A percentile compares a stretch with the other conserved stretches of the same genome.
phyloP scores from a whole-genome alignment of 352 stramenopile species.

The Discostella stelligera region DNA sequence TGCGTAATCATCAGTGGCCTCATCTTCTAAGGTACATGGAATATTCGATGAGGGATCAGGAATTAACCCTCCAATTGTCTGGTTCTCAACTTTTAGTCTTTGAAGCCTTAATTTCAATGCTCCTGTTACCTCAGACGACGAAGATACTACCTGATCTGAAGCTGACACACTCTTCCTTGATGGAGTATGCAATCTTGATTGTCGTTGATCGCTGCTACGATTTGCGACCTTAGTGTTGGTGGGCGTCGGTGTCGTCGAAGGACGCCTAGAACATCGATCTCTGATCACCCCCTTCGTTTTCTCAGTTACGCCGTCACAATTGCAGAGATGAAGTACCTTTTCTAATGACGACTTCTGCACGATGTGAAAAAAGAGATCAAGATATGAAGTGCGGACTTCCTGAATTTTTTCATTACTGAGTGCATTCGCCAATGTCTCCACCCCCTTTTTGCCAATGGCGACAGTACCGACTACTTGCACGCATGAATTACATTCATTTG shows the following conservation, averaged over 20 bases:
- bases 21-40: background rate
- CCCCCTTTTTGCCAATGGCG: slow-evolving; percentile 76
- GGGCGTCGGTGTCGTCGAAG: background rate
- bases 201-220: slow-evolving; percentile 14
- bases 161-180: slow-evolving; percentile 16
- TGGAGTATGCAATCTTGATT: slow-evolving; percentile 26
- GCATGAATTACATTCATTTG: slow-evolving; percentile 59
- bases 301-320: slow-evolving; percentile 42
- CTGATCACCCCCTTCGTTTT: slow-evolving; percentile 63
- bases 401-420: slow-evolving; percentile 71
- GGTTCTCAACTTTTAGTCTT: slow-evolving; percentile 14
- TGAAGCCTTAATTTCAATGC: slow-evolving; percentile 32
- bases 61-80: slow-evolving; percentile 11
- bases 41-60: slow-evolving; percentile 3
- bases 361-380: slow-evolving; percentile 73
- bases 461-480: slow-evolving; percentile 58
- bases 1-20: slow-evolving; percentile 14
- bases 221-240: slow-evolving; percentile 27
- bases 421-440: slow-evolving; percentile 57
- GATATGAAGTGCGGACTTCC: slow-evolving; percentile 69
- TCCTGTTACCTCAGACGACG: slow-evolving; percentile 31
- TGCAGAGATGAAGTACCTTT: slow-evolving; percentile 66
- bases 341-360: slow-evolving; percentile 65
- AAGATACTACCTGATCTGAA: slow-evolving; percentile 16
- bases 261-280: slow-evolving; percentile 58